phyloP scores from a whole-genome alignment of 2,329 filamentous ascomycete genomes.

The Neoscytalidium dimidiatum region DNA sequence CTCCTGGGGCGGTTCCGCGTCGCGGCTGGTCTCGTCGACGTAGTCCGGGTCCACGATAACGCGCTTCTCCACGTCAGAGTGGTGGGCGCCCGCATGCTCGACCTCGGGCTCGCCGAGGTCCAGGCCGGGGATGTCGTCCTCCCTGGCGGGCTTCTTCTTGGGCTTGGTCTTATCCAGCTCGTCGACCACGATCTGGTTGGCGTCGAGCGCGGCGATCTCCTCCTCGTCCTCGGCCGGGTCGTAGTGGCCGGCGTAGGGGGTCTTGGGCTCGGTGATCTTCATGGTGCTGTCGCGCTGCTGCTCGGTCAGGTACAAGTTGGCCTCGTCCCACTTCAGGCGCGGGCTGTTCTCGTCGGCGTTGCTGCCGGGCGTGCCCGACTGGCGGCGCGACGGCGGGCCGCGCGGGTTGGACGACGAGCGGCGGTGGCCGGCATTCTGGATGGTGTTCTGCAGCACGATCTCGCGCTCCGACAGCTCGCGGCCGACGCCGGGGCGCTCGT shows the following conservation, averaged over 20 bases:
- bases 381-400: constrained; percentile 70
- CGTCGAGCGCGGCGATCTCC: constrained; percentile 66
- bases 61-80: constrained; percentile 63
- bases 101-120: constrained; percentile 87
- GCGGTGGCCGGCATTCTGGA: constrained; percentile 88
- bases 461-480: constrained; percentile 74
- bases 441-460: constrained; percentile 88
- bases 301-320: constrained; percentile 94
- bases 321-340: constrained; percentile 97
- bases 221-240: constrained; percentile 86
- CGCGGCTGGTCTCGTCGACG: constrained; percentile 38
- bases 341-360: constrained; percentile 64
- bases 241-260: constrained; percentile 90
- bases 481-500: constrained; percentile 45
- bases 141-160: constrained; percentile 49
- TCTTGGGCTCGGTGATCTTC: constrained; percentile 99
- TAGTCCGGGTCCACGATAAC: constrained; percentile 71
- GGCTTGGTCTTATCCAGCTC: constrained; percentile 61
- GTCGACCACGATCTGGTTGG: constrained; percentile 68
- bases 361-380: constrained; percentile 58
- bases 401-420: constrained; percentile 75
- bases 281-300: constrained; percentile 94
- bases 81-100: constrained; percentile 29
- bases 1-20: constrained; percentile 58
- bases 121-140: constrained; percentile 87